Conservation (phyloP, 2,329 filamentous ascomycete genomes). For the Hyphodiscus sp. region DNA sequence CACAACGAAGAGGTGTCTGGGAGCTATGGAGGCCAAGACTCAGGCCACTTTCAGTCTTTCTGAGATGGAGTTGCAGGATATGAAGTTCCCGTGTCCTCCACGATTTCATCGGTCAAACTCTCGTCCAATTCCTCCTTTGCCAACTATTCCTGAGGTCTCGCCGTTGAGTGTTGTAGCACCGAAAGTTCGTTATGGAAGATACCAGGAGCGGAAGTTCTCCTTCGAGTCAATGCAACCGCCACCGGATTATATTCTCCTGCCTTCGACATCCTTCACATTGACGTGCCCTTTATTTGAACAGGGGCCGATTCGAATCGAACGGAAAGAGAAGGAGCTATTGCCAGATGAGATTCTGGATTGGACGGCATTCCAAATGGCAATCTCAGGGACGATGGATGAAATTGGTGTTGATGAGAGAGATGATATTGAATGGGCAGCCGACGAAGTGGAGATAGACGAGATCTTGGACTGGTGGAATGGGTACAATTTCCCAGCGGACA, state of each 20-base stretch:
- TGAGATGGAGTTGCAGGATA: constrained; percentile 17
- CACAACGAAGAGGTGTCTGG: background rate
- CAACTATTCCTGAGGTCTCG: constrained; percentile 38
- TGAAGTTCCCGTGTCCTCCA: constrained; percentile 30
- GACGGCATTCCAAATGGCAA: constrained; percentile 61
- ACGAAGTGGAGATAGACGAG: constrained; percentile 18
- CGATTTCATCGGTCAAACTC: constrained; percentile 17
- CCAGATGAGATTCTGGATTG: constrained; percentile 47
- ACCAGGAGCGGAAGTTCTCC: background rate
- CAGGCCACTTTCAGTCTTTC: background rate
- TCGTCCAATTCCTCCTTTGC: constrained; percentile 26
- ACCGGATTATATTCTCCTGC: constrained; percentile 31
- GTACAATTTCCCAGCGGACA: constrained; percentile 14
- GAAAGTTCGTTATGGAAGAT: background rate
- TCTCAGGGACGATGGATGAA: constrained; percentile 50
- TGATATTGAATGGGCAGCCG: constrained; percentile 12
- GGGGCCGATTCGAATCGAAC: constrained; percentile 46
- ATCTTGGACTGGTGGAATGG: constrained; percentile 20
- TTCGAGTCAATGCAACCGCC: constrained; percentile 1
- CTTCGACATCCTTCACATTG: constrained; percentile 40
- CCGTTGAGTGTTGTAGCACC: constrained; percentile 8
- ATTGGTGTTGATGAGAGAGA: constrained; percentile 22
- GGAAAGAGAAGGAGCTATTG: constrained; percentile 28
- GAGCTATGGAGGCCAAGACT: background rate
- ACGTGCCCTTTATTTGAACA: constrained; percentile 46